Evolutionary conservation across 148 eudicot species (phyloP), one percentile per base, ranked within the genome.

Genomic region (Fagopyrum tataricum): DNA sequence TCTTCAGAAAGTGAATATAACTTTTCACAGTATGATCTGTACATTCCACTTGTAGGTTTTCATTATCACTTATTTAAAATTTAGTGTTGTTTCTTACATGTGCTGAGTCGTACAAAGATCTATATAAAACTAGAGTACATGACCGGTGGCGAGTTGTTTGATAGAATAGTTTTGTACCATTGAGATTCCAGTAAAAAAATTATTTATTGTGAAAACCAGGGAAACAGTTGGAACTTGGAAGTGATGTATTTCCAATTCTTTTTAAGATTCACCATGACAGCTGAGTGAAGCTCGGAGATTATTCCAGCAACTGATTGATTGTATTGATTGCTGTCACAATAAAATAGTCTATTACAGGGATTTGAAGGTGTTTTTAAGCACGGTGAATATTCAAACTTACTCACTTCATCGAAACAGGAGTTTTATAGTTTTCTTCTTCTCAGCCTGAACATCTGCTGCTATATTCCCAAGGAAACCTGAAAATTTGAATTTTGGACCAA

Each of bases 371-470:
- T 70, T 64, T 73, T 74, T 37, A 52, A 18, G 56, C 67, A 18
- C 42, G 77, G 42, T 72, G 47, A 61, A 72, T 41, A 59, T 13
- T 26, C 3, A 64, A 4, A 42, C 14, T 61, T 13, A 31, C 37
- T 31, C 39, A 64, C 44, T 64, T 41, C 73, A 9, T 73, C 79
- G 20, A 4, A 53, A 1, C 11, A 55, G 71, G 52, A 70, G 46
- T 66, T 61, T 64, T 72, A 72, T 55, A 49, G 43, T 71, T 69
- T 76, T 31, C 37, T 76, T 77, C 42, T 62, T 18, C 71, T 76
- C 92, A 95, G 99, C 99, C 99, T 75, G 96, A 95, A 84, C 91
- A 95, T 87, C 92, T 95, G 76, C 83, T 95, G 73, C 72, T 95
- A 73, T 97, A 95, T 86, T 91, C 97, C 74, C 94, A 83, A 81